These are phyloP conservation scores for Ramularia collo-cygni DNA, from an alignment of 2,329 filamentous ascomycete species.

Conservation along the genomic window DNA sequence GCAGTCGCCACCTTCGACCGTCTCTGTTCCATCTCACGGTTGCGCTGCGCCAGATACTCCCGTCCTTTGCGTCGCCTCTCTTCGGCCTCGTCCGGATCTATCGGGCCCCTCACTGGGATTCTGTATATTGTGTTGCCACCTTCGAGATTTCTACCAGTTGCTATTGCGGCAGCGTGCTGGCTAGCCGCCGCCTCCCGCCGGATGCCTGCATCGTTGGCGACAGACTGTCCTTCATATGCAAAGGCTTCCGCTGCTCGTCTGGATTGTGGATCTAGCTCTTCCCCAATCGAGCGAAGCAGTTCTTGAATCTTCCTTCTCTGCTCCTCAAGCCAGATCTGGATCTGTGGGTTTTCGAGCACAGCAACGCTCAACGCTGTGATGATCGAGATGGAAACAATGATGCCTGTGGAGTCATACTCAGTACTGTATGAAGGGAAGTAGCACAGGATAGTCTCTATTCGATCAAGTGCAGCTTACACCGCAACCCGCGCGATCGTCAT, in stretches of 20 bases:
- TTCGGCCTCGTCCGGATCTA: constrained; percentile 27
- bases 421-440: constrained; percentile 2
- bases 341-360: constrained; percentile 57
- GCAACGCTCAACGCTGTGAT: constrained; percentile 57
- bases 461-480: not conserved
- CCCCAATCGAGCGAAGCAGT: constrained; percentile 52
- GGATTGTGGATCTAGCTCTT: constrained; percentile 50
- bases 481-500: constrained; percentile 1
- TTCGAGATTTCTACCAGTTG: constrained; percentile 27
- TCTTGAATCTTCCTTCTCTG: constrained; percentile 56
- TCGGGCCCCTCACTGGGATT: constrained; percentile 25
- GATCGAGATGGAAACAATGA: constrained; percentile 56
- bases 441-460: constrained; percentile 6
- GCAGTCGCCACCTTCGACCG: constrained; percentile 17
- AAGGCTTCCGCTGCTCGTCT: constrained; percentile 31
- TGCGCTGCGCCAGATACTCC: constrained; percentile 30
- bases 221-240: constrained; percentile 30
- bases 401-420: constrained; percentile 38
- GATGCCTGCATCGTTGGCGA: constrained; percentile 26
- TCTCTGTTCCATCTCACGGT: constrained; percentile 29
- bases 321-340: constrained; percentile 56
- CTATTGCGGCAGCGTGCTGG: constrained; percentile 27
- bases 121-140: constrained; percentile 22
- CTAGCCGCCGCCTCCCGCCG: constrained; percentile 27
- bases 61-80: constrained; percentile 30